A percentile compares a stretch with the other conserved stretches of the same genome.
These are phyloP conservation scores for Penicillium sp. DNA, from an alignment of 2,329 filamentous ascomycete species.

Conservation along the genomic window DNA sequence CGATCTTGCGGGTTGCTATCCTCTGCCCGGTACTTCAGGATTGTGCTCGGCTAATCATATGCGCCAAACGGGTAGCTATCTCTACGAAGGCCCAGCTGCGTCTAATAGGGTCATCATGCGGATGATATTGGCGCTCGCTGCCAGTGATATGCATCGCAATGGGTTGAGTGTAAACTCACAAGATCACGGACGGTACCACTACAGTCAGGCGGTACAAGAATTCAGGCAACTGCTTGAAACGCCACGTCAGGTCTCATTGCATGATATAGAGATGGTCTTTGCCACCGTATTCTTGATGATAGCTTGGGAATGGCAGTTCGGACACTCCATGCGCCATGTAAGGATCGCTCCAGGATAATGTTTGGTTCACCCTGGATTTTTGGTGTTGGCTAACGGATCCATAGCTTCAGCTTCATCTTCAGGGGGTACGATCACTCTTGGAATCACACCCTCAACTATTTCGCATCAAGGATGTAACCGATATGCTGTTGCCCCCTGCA, in stretches of 20 bases:
- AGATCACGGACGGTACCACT: conserved; percentile 35
- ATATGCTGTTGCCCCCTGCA: conserved; percentile 27
- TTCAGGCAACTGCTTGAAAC: conserved; percentile 36
- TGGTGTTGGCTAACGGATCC: neutral
- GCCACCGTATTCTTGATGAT: conserved; percentile 39
- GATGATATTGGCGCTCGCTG: conserved; percentile 39
- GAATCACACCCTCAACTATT: conserved; percentile 36
- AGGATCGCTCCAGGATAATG: neutral
- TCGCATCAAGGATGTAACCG: conserved; percentile 28
- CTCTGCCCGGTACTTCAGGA: neutral
- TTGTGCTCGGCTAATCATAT: neutral
- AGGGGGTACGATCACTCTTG: conserved; percentile 36
- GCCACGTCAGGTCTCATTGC: conserved; percentile 26
- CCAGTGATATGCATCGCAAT: conserved; percentile 38
- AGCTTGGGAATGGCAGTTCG: conserved; percentile 38
- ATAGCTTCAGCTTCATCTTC: conserved; percentile 34
- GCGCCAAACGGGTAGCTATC: conserved; percentile 12
- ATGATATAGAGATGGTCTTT: conserved; percentile 35
- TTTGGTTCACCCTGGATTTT: neutral
- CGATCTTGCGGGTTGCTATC: neutral
- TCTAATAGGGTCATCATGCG: conserved; percentile 40
- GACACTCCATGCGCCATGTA: conserved; percentile 31
- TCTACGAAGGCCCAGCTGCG: conserved; percentile 36
- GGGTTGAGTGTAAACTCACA: conserved; percentile 27
- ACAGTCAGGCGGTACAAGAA: conserved; percentile 37